phyloP scores from a whole-genome alignment of 2,329 filamentous ascomycete genomes.

The Hypoxylon sp. region DNA sequence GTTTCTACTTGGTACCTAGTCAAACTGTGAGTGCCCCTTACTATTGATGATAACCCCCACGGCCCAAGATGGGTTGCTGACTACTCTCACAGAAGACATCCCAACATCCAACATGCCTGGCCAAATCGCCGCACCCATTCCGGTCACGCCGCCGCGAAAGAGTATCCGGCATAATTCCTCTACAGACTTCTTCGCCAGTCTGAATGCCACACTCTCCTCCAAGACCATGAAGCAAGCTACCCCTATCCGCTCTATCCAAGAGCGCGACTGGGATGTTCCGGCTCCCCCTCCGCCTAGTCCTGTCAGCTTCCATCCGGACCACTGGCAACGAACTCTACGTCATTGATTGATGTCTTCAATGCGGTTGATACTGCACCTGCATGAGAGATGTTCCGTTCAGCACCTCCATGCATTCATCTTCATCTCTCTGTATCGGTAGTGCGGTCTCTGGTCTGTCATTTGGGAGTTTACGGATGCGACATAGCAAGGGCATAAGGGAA shows the following conservation, averaged over 20 bases:
- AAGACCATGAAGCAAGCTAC: conserved; percentile 59
- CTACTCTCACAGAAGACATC: conserved; percentile 22
- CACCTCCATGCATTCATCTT: conserved; percentile 37
- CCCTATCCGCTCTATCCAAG: conserved; percentile 65
- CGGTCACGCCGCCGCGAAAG: conserved; percentile 63
- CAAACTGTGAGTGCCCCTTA: conserved; percentile 24
- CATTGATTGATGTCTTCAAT: conserved; percentile 46
- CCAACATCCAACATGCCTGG: conserved; percentile 59
- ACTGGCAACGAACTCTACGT: conserved; percentile 62
- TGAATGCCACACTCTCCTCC: conserved; percentile 64
- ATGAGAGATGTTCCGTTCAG: conserved; percentile 16
- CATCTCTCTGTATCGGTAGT: conserved; percentile 48
- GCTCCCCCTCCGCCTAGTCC: conserved; percentile 74
- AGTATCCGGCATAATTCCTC: conserved; percentile 60
- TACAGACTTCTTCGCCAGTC: conserved; percentile 66
- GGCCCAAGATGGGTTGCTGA: conserved; percentile 15
- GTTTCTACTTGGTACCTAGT: neutral
- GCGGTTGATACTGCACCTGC: conserved; percentile 9
- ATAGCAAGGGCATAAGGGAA: conserved; percentile 45
- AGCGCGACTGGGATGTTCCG: conserved; percentile 74
- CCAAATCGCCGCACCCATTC: conserved; percentile 61
- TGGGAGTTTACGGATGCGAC: conserved; percentile 49
- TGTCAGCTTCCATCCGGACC: conserved; percentile 70
- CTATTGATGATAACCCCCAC: conserved; percentile 2
- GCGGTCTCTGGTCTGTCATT: conserved; percentile 41